These are phyloP conservation scores for Colletotrichum noveboracense DNA, from an alignment of 2,329 filamentous ascomycete species.

Conservation along the genomic window DNA sequence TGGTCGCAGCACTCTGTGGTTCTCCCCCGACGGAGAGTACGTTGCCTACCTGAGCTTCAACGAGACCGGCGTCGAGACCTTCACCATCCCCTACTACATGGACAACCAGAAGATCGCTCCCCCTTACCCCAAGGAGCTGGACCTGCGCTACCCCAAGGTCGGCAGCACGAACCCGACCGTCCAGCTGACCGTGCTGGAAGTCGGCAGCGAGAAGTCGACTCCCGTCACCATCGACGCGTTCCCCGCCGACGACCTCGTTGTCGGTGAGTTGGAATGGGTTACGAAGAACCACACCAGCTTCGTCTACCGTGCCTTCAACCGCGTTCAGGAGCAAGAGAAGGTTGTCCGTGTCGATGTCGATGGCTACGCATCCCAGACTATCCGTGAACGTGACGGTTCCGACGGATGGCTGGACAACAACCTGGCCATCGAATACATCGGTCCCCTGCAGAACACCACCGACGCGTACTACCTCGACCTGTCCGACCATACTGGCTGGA, in stretches of 20 bases:
- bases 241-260: conserved; percentile 63
- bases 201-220: conserved; percentile 50
- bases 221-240: conserved; percentile 62
- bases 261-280: conserved; percentile 73
- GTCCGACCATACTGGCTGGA: conserved; percentile 69
- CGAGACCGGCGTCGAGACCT: conserved; percentile 72
- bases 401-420: conserved; percentile 69
- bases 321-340: conserved; percentile 70
- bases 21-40: conserved; percentile 88
- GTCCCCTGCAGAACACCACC: conserved; percentile 40
- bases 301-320: conserved; percentile 70
- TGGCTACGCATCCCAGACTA: conserved; percentile 47
- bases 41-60: conserved; percentile 93
- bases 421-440: conserved; percentile 60
- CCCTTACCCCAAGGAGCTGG: conserved; percentile 65
- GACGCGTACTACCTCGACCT: conserved; percentile 67
- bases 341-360: conserved; percentile 63
- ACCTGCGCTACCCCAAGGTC: conserved; percentile 73
- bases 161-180: conserved; percentile 72
- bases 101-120: conserved; percentile 60
- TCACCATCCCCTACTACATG: conserved; percentile 72
- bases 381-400: conserved; percentile 62
- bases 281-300: conserved; percentile 65
- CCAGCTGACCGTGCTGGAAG: conserved; percentile 60
- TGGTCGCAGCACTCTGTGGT: conserved; percentile 89